Conservation (phyloP, 2,329 filamentous ascomycete genomes). For the Fusarium sublunatum region DNA sequence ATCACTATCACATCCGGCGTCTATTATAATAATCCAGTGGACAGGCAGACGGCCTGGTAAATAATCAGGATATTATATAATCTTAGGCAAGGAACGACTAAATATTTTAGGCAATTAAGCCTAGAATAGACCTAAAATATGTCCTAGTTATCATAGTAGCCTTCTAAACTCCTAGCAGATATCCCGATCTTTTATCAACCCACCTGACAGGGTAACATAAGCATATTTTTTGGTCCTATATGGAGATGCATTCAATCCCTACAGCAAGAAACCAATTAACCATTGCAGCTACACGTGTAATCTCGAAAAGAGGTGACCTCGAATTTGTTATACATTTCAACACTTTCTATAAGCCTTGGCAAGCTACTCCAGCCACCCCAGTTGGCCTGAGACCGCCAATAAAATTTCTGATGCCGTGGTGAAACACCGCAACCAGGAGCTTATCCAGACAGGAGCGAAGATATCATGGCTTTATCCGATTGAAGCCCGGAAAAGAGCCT, state of each 20-base stretch:
- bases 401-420: slow-evolving; percentile 35
- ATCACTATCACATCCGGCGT: slow-evolving; percentile 1
- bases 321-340: slow-evolving; percentile 16
- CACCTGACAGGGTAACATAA: too few relatives aligned
- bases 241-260: slow-evolving; percentile 1
- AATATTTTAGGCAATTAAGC: too few relatives aligned
- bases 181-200: too few relatives aligned
- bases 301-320: slow-evolving; percentile 1
- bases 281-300: not conserved
- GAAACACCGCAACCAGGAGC: slow-evolving; percentile 28
- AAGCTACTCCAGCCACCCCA: slow-evolving; percentile 11
- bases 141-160: too few relatives aligned
- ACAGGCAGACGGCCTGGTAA: too few relatives aligned
- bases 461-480: slow-evolving; percentile 27
- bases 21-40: not conserved
- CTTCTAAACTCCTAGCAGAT: too few relatives aligned
- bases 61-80: too few relatives aligned
- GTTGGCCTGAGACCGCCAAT: slow-evolving; percentile 24
- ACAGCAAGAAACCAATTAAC: not conserved
- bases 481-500: slow-evolving; percentile 25
- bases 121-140: too few relatives aligned
- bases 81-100: too few relatives aligned
- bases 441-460: slow-evolving; percentile 26
- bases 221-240: slow-evolving; percentile 6
- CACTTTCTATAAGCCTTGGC: slow-evolving; percentile 19